A percentile compares a stretch with the other conserved stretches of the same genome.
phyloP scores from a whole-genome alignment of 139 green algal genomes.

The Chlorella sp. region DNA sequence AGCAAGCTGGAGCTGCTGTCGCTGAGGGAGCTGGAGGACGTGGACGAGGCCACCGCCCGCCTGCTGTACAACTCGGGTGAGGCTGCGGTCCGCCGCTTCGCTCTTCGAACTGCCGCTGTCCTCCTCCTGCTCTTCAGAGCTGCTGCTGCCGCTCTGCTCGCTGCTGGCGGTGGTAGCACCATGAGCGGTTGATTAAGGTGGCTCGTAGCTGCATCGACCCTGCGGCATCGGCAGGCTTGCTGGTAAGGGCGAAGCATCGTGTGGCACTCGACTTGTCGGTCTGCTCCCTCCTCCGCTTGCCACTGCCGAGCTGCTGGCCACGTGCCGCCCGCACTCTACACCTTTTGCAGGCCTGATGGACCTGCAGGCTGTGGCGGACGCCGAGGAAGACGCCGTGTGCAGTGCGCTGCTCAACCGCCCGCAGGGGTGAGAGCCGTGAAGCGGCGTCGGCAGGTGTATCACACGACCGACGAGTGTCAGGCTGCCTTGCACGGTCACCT shows the following conservation, averaged over 20 bases:
- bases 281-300: neutral
- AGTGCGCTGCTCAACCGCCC: neutral
- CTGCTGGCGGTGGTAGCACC: too few relatives aligned
- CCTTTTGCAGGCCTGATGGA: neutral
- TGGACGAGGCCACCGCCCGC: neutral
- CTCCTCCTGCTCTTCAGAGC: neutral
- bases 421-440: neutral
- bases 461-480: too few relatives aligned
- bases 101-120: too few relatives aligned
- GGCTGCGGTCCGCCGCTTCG: neutral
- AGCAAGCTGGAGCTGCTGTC: constrained; percentile 10
- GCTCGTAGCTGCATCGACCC: too few relatives aligned
- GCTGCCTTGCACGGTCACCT: too few relatives aligned
- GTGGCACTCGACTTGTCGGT: too few relatives aligned
- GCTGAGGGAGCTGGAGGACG: neutral
- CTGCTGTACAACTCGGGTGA: constrained; percentile 2
- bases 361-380: constrained; percentile 6
- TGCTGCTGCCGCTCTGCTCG: neutral
- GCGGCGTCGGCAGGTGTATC: too few relatives aligned
- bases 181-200: too few relatives aligned
- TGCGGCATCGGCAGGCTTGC: too few relatives aligned
- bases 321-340: neutral
- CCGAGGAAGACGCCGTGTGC: neutral
- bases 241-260: too few relatives aligned
- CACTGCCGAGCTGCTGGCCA: neutral